phyloP scores from a whole-genome alignment of 805 yeast genomes.

The Starmerella riodocensis region DNA sequence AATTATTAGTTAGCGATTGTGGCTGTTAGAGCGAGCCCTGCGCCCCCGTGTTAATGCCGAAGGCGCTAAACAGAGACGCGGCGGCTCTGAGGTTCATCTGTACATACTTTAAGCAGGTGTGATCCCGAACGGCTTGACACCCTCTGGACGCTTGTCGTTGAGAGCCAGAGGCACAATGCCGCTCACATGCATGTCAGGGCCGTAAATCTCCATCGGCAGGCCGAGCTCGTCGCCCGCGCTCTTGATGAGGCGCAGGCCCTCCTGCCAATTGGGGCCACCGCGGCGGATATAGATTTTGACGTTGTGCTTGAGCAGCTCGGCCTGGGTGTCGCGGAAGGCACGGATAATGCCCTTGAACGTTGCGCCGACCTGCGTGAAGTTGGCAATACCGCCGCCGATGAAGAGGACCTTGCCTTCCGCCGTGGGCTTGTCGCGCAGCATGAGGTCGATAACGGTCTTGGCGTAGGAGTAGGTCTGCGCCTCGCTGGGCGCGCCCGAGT shows the following conservation, averaged over 20 bases:
- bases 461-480: constrained; percentile 37
- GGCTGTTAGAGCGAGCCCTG: too few relatives aligned
- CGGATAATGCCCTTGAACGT: constrained; percentile 39
- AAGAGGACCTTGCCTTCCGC: constrained; percentile 34
- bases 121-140: constrained; percentile 30
- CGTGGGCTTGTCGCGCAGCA: constrained; percentile 32
- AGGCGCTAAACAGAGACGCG: too few relatives aligned
- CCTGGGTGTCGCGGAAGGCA: constrained; percentile 33
- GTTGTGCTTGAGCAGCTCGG: constrained; percentile 29
- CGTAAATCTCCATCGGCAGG: constrained; percentile 36
- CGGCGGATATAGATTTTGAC: constrained; percentile 34
- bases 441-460: constrained; percentile 35
- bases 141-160: constrained; percentile 31
- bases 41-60: too few relatives aligned
- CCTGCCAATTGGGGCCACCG: constrained; percentile 40
- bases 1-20: too few relatives aligned
- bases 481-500: constrained; percentile 38
- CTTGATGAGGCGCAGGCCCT: constrained; percentile 34
- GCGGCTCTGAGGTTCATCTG: too few relatives aligned
- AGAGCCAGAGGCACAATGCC: constrained; percentile 36
- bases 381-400: constrained; percentile 38
- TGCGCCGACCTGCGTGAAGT: constrained; percentile 37
- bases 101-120: too few relatives aligned
- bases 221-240: constrained; percentile 35
- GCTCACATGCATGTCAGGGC: constrained; percentile 40